Evolutionary conservation across 2,329 filamentous ascomycete species (phyloP), one percentile per base, ranked within the genome.

Genomic region (Mycosphaerelloides madeirae): DNA sequence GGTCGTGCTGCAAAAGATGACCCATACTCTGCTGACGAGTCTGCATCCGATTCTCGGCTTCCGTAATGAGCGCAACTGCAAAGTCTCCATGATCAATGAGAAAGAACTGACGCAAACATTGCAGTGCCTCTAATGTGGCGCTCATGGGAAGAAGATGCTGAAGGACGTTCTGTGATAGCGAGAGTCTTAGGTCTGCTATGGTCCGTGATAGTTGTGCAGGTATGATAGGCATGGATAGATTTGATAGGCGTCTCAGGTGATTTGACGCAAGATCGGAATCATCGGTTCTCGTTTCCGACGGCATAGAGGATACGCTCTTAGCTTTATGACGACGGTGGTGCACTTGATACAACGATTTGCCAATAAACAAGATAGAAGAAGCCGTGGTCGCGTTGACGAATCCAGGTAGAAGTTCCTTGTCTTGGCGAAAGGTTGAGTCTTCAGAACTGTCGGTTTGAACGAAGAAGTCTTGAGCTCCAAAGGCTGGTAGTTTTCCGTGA

Each of bases 31-130:
- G 80, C 75, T 86, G 87, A 38, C 87, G 81, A 52, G 79, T 82
- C n/a, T 80, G 77, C 18, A 93, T 77, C 55, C 82, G 84, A 43
- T 84, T 80, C 55, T 96, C 88, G 1, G 91, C 88, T 68, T 96
- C 87, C 29, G 84, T 79, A 1, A 94, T 87, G 19, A 98, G 68
- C 0, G 85, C 84, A 67, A 93, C 82, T 15, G 90, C 88, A 64
- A 98, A 98, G 64, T 97, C 93, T 41, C 91, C 91, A 28, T 87
- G 79, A 1, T 85, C 84, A 0, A 98, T 75, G 2, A 98, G 76
- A 55, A 96, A 87, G 67, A 95, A 96, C 44, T 93, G 83, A 37
- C 90, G 79, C 1, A 96, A 74, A 7, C 96, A 73, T 20, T 81
- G 79, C 12, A 97, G 71, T 38, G 86, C 80, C 52, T 93, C 84